Evolutionary conservation across 345 rosid genomes (phyloP), one percentile per base, ranked within the genome.

Genomic region (Arabis hirsuta): DNA sequence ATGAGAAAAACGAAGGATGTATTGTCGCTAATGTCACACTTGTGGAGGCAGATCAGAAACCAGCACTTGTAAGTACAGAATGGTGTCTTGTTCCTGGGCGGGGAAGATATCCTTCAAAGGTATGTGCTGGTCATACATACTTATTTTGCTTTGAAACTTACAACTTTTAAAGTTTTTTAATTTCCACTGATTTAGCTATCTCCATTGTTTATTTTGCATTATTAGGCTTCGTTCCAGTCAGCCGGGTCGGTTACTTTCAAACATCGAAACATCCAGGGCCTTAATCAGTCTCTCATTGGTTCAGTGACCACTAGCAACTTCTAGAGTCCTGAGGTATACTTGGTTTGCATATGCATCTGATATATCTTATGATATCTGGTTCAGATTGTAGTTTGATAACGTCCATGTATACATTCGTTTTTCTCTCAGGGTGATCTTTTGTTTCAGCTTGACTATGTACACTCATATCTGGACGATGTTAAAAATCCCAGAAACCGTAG

Each of bases 1-100:
- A 95, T 80, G 99, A 95, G 81, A 88, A 95, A 86, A 90, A 82
- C 34, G 99, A 95, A 72, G 99, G 94, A 46, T 97, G 98, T 62
- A 95, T 95, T 65, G 79, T 92, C 71, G 99, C 92, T 46, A 98
- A 95, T 85, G 88, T 95, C 69, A 95, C 90, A 78, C 94, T 95
- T 39, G 90, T 92, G 76, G 99, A 96, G 79, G 82, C 90, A 22
- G 98, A 96, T 60, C 98, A 88, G 73, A 95, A 90, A 80, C 89
- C 96, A 44, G 99, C 98, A 80, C 98, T 92, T 88, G 97, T 92
- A 68, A 90, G 96, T 77, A 86, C 97, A 0, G 99, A 96, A 67
- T 96, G 99, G 99, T 90, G 92, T 79, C 87, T 96, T 78, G 97
- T 96, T 74, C 98, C 99, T 77, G 99, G 98, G 61, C 97, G 87